Conservation (phyloP, 306 rosid genomes). For the Myrica gale region DNA sequence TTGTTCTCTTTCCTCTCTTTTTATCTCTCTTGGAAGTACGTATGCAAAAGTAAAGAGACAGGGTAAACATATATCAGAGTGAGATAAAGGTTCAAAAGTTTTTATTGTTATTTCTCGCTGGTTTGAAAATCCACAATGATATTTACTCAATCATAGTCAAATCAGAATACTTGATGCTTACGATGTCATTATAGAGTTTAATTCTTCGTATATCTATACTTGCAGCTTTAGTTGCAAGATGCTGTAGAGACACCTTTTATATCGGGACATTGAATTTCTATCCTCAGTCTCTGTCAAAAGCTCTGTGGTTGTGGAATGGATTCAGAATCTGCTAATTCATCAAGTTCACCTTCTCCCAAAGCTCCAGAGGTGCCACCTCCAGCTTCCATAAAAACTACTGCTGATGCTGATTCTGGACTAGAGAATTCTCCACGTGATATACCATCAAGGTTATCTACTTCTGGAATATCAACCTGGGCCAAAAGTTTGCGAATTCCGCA, state of each 20-base stretch:
- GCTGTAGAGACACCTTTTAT: conserved; percentile 31
- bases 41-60: background rate
- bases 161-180: background rate
- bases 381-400: conserved; percentile 30
- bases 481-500: conserved; percentile 76
- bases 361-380: conserved; percentile 39
- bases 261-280: conserved; percentile 32
- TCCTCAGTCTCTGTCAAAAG: conserved; percentile 25
- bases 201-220: background rate
- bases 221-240: conserved; percentile 36
- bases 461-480: conserved; percentile 84
- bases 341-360: conserved; percentile 37
- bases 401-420: conserved; percentile 40
- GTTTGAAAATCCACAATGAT: no score
- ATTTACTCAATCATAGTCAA: no score
- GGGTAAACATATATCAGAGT: background rate
- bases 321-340: conserved; percentile 49
- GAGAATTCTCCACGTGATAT: conserved; percentile 45
- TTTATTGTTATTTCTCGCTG: no score
- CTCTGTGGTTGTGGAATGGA: conserved; percentile 53
- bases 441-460: conserved; percentile 51
- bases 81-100: background rate
- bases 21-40: no score
- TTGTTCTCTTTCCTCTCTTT: background rate
- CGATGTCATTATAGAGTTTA: conserved; percentile 16